Conservation (phyloP, 208 protist species). For the Acanthamoeba lenticulata region DNA sequence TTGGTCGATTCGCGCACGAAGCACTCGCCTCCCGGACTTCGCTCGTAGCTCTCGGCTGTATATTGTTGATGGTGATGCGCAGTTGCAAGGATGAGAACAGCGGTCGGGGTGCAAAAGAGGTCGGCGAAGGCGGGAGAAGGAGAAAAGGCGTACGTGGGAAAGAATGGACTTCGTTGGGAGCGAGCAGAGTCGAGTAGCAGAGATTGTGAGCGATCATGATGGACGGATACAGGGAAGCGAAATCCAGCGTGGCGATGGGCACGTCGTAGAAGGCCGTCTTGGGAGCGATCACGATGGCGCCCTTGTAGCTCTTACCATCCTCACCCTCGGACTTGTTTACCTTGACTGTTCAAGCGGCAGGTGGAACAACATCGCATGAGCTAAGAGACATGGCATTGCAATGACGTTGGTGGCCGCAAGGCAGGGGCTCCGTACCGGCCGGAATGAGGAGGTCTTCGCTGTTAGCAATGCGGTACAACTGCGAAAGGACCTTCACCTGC, state of each 20-base stretch:
- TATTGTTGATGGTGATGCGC: too few species aligned
- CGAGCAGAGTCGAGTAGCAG: conserved; percentile 96
- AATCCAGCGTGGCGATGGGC: conserved; percentile 99
- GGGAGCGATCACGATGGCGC: conserved; percentile 99
- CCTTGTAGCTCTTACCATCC: conserved; percentile 90
- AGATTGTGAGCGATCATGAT: conserved; percentile 99
- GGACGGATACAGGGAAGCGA: conserved; percentile 99
- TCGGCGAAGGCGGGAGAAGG: neutral
- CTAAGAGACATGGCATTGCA: neutral
- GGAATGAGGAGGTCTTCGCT: conserved; percentile 84
- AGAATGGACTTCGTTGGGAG: neutral
- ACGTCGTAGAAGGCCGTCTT: conserved; percentile 95
- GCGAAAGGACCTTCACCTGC: conserved; percentile 97
- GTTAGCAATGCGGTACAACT: conserved; percentile 89
- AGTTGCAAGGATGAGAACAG: neutral
- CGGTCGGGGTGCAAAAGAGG: neutral
- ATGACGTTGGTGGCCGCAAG: neutral
- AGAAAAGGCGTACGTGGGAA: neutral
- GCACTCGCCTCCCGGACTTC: conserved; percentile 17
- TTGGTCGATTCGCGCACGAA: conserved; percentile 57
- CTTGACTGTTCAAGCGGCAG: neutral
- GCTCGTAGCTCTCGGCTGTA: conserved; percentile 2
- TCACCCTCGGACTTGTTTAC: conserved; percentile 28
- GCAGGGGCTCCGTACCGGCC: neutral
- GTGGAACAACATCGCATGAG: neutral